Evolutionary conservation across 176 grass and related monocot genomes (phyloP).

Genomic region (Aegilops speltoides): DNA sequence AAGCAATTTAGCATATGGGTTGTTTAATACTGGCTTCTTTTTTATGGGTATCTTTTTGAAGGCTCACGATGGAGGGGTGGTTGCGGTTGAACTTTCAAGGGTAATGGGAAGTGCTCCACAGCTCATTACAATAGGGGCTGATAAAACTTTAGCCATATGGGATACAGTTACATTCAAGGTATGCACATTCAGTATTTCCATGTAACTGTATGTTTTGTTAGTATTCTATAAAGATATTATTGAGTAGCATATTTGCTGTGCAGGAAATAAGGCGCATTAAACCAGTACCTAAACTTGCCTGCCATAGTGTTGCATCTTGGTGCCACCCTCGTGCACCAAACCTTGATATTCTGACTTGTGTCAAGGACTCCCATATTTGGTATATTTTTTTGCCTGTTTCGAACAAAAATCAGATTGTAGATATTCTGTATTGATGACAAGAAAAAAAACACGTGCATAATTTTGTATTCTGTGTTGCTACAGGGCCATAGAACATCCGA

Average conservation of each 20-base stretch:
- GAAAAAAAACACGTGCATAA: constrained; percentile 16
- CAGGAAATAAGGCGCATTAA: constrained; percentile 99
- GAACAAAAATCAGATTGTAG: constrained; percentile 19
- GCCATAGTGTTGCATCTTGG: constrained; percentile 99
- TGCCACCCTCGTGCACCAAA: constrained; percentile 96
- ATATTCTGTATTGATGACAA: constrained; percentile 15
- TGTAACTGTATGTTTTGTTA: constrained; percentile 7
- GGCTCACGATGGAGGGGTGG: constrained; percentile 98
- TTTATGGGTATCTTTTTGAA: constrained; percentile 31
- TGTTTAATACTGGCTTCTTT: constrained; percentile 26
- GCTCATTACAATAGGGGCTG: constrained; percentile 97
- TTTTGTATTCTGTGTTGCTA: constrained; percentile 39
- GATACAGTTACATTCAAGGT: constrained; percentile 98
- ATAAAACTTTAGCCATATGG: constrained; percentile 99
- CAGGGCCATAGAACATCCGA: constrained; percentile 99
- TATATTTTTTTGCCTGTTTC: constrained; percentile 29
- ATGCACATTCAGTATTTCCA: constrained; percentile 22
- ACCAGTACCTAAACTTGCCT: constrained; percentile 95
- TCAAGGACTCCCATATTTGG: constrained; percentile 99
- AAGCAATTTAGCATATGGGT: not conserved
- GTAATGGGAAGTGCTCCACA: constrained; percentile 94
- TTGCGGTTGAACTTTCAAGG: constrained; percentile 94
- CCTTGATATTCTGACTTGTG: constrained; percentile 99
- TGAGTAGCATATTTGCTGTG: constrained; percentile 15
- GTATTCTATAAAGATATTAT: constrained; percentile 26